A percentile compares a stretch with the other conserved stretches of the same genome.
phyloP scores from a whole-genome alignment of 23 red algal species.

The Chondrus crispus region DNA sequence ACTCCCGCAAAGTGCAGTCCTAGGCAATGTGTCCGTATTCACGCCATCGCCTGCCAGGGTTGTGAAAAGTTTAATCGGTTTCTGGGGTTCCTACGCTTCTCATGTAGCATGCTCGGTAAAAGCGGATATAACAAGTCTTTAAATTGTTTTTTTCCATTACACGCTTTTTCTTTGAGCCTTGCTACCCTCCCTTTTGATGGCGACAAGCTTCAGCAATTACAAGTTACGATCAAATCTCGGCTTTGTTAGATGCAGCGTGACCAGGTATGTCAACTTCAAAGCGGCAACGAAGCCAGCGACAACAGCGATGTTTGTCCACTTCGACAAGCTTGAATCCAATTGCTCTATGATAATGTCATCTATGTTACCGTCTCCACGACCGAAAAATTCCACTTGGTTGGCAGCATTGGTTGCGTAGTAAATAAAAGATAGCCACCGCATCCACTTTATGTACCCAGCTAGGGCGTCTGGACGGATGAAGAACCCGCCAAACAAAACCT shows the following conservation, averaged over 20 bases:
- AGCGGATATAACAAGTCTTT: too few relatives aligned
- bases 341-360: not conserved
- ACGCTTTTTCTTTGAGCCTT: too few relatives aligned
- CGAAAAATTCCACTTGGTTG: conserved; percentile 52
- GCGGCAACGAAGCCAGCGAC: conserved; percentile 22
- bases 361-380: not conserved
- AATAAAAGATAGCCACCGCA: conserved; percentile 73
- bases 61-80: too few relatives aligned
- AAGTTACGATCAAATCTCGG: conserved; percentile 38
- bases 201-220: too few relatives aligned
- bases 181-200: too few relatives aligned
- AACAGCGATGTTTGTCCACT: conserved; percentile 41
- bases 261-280: conserved; percentile 23
- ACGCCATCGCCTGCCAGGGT: too few relatives aligned
- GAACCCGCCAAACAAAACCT: conserved; percentile 90
- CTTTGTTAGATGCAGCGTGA: not conserved
- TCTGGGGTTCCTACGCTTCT: too few relatives aligned
- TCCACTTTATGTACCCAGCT: conserved; percentile 81
- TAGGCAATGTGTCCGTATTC: not conserved
- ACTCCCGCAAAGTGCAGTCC: conserved; percentile 2
- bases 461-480: conserved; percentile 74
- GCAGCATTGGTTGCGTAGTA: conserved; percentile 81
- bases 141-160: too few relatives aligned
- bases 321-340: conserved; percentile 4
- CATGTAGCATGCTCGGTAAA: too few relatives aligned